Evolutionary conservation across 495 filamentous ascomycete genomes (phyloP).

Genomic region (Podospora australis): DNA sequence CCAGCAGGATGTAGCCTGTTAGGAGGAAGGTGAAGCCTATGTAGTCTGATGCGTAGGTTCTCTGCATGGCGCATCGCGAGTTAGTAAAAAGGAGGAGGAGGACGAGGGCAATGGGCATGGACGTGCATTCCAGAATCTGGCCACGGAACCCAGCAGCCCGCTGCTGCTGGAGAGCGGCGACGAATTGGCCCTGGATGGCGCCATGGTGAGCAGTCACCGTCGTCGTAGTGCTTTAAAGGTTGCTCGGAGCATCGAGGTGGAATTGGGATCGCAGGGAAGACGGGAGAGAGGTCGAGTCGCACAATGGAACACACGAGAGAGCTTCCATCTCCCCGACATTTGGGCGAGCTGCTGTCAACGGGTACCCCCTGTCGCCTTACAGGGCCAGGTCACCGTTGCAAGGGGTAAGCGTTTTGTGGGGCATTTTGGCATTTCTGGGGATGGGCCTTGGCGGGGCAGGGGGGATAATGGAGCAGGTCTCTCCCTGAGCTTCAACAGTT

Average conservation of each 20-base stretch:
- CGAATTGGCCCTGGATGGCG: slow-evolving; percentile 24
- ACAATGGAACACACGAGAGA: no score
- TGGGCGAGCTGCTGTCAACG: no score
- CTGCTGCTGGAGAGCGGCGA: neutral
- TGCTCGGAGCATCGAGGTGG: slow-evolving; percentile 19
- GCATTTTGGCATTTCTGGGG: no score
- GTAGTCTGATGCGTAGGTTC: slow-evolving; percentile 83
- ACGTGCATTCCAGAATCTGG: slow-evolving; percentile 46
- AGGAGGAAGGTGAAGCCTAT: slow-evolving; percentile 66
- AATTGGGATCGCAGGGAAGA: no score
- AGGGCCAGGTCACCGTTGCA: no score
- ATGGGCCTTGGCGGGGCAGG: no score
- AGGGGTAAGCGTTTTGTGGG: no score
- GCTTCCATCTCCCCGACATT: no score
- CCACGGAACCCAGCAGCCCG: slow-evolving; percentile 33
- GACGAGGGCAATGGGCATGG: neutral
- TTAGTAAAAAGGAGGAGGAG: neutral
- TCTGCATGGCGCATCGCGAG: slow-evolving; percentile 32
- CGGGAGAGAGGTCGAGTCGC: no score
- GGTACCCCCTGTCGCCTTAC: no score
- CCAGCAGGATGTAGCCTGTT: slow-evolving; percentile 61
- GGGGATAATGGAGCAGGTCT: no score
- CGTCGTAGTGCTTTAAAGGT: slow-evolving; percentile 33
- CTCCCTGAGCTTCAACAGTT: no score
- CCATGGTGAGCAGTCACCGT: slow-evolving; percentile 40